These are phyloP conservation scores for Agaricales sp. DNA, from an alignment of 1,284 basidiomycete genomes.

Conservation along the genomic window DNA sequence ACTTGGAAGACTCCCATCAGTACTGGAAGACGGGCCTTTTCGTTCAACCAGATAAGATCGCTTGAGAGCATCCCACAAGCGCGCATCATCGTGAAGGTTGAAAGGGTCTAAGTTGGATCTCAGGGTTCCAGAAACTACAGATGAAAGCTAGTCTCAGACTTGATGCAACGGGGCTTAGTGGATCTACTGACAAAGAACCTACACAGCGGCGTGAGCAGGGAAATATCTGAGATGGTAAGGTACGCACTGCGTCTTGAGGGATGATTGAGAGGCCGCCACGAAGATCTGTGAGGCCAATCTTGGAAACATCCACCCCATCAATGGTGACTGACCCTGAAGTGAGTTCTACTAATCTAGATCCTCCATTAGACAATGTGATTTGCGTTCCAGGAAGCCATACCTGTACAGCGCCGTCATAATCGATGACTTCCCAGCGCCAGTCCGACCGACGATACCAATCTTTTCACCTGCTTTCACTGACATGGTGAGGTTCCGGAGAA, in stretches of 20 bases:
- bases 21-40: constrained; percentile 12
- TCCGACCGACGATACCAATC: constrained; percentile 78
- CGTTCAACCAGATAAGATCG: constrained; percentile 59
- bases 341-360: constrained; percentile 56
- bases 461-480: constrained; percentile 70
- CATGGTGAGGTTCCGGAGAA: constrained; percentile 62
- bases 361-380: constrained; percentile 9
- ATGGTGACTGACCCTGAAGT: constrained; percentile 53
- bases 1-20: constrained; percentile 8
- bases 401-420: constrained; percentile 39
- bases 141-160: constrained; percentile 8
- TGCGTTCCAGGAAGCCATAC: constrained; percentile 14
- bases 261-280: constrained; percentile 73
- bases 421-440: constrained; percentile 71
- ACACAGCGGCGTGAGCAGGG: constrained; percentile 4
- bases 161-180: constrained; percentile 1
- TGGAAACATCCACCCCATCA: constrained; percentile 60
- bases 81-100: constrained; percentile 60
- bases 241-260: constrained; percentile 76
- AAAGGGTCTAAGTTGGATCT: constrained; percentile 81
- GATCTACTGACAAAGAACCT: constrained; percentile 13
- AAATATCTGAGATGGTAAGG: constrained; percentile 9
- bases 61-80: constrained; percentile 75
- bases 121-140: constrained; percentile 64
- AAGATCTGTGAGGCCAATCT: constrained; percentile 56